These are phyloP conservation scores for Ceratobasidium sp. DNA, from an alignment of 1,284 basidiomycete genomes.

Conservation along the genomic window DNA sequence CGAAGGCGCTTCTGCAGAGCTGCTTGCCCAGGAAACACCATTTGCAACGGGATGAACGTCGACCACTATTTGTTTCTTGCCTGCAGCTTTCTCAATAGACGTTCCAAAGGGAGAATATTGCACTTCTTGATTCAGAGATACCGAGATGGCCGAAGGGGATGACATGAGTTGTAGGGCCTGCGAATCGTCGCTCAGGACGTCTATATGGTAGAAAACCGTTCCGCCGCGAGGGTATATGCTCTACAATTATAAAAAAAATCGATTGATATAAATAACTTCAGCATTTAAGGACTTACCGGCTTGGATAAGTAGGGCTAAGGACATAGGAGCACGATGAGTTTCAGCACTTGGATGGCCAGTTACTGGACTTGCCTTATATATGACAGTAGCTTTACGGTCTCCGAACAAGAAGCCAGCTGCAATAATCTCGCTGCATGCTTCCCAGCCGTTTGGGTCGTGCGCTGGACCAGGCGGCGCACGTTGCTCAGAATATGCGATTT, in stretches of 20 bases:
- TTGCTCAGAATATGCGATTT: constrained; percentile 10
- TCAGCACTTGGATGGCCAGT: background rate
- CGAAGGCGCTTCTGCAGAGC: background rate
- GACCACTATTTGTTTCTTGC: background rate
- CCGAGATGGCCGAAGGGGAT: background rate
- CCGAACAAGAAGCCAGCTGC: constrained; percentile 12
- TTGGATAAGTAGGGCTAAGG: constrained; percentile 18
- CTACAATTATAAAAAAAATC: background rate
- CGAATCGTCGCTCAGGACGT: constrained; percentile 1
- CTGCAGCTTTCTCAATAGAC: background rate
- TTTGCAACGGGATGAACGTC: background rate
- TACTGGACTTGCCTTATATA: background rate
- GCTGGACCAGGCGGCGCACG: background rate
- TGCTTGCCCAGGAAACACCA: constrained; percentile 3
- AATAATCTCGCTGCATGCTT: background rate
- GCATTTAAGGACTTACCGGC: background rate
- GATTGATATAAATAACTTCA: background rate
- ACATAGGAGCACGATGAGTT: background rate
- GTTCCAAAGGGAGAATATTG: background rate
- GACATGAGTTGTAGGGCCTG: constrained; percentile 9
- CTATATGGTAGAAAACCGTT: constrained; percentile 24
- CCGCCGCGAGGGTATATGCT: constrained; percentile 13
- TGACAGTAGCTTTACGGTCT: constrained; percentile 4
- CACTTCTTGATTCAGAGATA: constrained; percentile 1
- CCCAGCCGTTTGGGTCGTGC: constrained; percentile 10